Conservation (phyloP, 805 yeast genomes). For the Clavispora carvajalis region DNA sequence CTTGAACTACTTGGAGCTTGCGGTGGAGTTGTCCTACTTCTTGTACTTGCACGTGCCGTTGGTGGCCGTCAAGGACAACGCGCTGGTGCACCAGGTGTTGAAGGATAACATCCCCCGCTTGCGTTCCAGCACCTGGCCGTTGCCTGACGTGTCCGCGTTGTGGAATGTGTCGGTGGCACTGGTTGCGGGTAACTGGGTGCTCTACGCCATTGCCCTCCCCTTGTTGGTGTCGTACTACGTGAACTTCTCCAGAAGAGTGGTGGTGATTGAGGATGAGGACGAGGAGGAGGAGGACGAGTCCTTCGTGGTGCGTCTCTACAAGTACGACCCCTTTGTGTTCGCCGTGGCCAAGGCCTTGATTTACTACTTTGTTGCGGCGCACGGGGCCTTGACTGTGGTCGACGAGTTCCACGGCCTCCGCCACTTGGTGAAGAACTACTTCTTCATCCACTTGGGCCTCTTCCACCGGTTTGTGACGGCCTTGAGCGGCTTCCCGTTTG, state of each 20-base stretch:
- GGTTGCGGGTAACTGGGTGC: conserved; percentile 36
- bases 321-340: conserved; percentile 51
- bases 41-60: conserved; percentile 30
- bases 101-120: conserved; percentile 27
- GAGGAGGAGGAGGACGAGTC: conserved; percentile 8
- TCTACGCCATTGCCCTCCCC: conserved; percentile 38
- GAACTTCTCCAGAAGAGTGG: conserved; percentile 44
- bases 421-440: conserved; percentile 24
- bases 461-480: conserved; percentile 29
- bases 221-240: conserved; percentile 43
- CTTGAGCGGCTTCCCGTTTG: conserved; percentile 45
- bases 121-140: conserved; percentile 16
- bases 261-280: conserved; percentile 27
- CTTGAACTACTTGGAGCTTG: conserved; percentile 30
- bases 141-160: conserved; percentile 36
- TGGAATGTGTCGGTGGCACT: conserved; percentile 22
- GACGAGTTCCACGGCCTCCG: conserved; percentile 21
- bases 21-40: conserved; percentile 26
- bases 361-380: conserved; percentile 27
- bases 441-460: conserved; percentile 33
- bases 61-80: conserved; percentile 31
- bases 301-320: conserved; percentile 28
- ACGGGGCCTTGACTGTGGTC: conserved; percentile 25
- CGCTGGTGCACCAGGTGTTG: conserved; percentile 31
- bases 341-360: conserved; percentile 42